These are phyloP conservation scores for Eucalyptus brandiana DNA, from an alignment of 345 rosid genomes.

Conservation along the genomic window DNA sequence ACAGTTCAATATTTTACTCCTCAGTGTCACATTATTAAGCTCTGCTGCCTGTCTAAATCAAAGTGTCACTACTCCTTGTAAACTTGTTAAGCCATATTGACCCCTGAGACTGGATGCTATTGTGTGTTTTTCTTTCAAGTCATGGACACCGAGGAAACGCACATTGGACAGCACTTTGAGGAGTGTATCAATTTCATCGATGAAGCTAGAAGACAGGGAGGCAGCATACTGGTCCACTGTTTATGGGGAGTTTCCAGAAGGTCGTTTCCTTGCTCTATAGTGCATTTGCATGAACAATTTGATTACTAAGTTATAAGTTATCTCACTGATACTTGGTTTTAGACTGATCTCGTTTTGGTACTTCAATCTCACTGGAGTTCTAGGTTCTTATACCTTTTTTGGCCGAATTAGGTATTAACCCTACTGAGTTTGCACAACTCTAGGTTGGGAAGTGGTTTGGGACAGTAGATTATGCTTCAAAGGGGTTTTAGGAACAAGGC, in stretches of 20 bases:
- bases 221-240: constrained; percentile 73
- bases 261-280: constrained; percentile 9
- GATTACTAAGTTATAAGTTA: not conserved
- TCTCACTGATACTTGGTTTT: not conserved
- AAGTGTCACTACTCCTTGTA: not conserved
- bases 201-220: constrained; percentile 53
- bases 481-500: not conserved
- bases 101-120: not conserved
- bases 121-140: constrained; percentile 19
- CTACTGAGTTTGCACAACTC: not conserved
- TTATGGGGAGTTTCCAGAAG: constrained; percentile 72
- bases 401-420: not conserved
- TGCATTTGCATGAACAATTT: not conserved
- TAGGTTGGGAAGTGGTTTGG: not conserved
- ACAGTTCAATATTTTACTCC: not conserved
- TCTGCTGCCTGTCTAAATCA: not conserved
- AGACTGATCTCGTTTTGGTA: not conserved
- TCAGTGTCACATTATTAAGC: not conserved
- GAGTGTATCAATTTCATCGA: constrained; percentile 65
- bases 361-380: not conserved
- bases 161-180: constrained; percentile 44
- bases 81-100: not conserved
- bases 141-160: constrained; percentile 45
- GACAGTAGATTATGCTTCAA: not conserved
- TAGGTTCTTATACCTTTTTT: not conserved